Evolutionary conservation across 1,284 basidiomycete species (phyloP), one percentile per base, ranked within the genome.

Genomic region (Naganishia sp.): DNA sequence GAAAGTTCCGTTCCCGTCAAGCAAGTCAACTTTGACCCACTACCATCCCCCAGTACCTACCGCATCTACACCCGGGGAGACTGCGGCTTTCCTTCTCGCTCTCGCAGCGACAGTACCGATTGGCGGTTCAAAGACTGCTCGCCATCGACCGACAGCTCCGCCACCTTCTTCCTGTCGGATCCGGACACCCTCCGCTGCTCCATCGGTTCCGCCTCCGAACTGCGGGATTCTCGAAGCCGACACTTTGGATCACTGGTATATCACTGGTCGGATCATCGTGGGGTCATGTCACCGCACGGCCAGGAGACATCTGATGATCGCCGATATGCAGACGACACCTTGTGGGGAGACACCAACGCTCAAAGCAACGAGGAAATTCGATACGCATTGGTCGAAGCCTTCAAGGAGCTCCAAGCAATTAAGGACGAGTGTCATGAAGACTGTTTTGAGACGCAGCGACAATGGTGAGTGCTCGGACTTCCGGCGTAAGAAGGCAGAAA

Each of bases 1-100:
- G 25, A 85, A 87, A 0, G 84, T 84, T 73, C 95, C 98, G 75
- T 90, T 92, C 71, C 86, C 84, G 75, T 92, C 93, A 3, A 95
- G 95, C 75, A 95, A 98, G 0, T 86, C 72, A 67, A 99, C 89
- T 82, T 94, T 94, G 6, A 61, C 41, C 58, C 58, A 39, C 47
- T 28, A 21, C 58, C 58, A 21, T 50, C 35, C 41, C 47, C 35
- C 15, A 61, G 58, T n/a, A 61, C 47, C 13, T 61, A 61, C 23
- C 47, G 47, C 25, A 61, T 61, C 39, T 17, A 50, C 31, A 10
- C 58, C 2, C 10, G 35, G 7, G 13, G 13, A 13, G 35, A 39
- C 13, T 39, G 35, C 35, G 2, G 35, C 35, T 39, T 39, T 13
- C 13, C 35, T 13, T 39, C 3, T 39, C 35, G 35, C 35, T 39